These are phyloP conservation scores for Metarhizium anisopliae DNA, from an alignment of 2,329 filamentous ascomycete genomes.

Conservation along the genomic window DNA sequence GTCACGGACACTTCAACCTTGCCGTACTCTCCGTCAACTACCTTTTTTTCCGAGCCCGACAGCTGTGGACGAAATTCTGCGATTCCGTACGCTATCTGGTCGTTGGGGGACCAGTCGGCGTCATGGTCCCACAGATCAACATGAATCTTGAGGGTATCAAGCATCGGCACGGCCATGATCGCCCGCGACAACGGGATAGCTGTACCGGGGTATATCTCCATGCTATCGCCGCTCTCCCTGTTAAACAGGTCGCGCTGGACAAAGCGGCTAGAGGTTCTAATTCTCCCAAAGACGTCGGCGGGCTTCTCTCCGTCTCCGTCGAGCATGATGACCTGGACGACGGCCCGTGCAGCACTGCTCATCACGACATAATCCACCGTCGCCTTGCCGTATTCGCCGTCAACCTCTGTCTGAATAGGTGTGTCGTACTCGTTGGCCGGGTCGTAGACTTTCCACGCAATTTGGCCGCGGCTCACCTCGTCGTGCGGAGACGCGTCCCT, in stretches of 20 bases:
- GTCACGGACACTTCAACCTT: not conserved
- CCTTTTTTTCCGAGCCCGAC: not conserved
- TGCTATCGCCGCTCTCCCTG: not conserved
- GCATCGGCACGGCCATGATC: not conserved
- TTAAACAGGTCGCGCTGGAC: not conserved
- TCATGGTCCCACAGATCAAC: not conserved
- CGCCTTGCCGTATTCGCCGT: constrained; percentile 1
- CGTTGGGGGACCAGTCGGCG: not conserved
- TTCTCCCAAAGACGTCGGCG: constrained; percentile 2
- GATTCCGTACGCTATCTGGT: not conserved
- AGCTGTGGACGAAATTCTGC: not conserved
- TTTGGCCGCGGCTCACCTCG: not conserved
- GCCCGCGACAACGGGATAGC: not conserved
- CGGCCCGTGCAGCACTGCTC: not conserved
- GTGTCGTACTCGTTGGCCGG: not conserved
- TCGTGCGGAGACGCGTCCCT: not conserved
- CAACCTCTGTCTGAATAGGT: not conserved
- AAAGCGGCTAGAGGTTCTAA: not conserved
- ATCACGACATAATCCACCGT: constrained; percentile 5
- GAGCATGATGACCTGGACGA: constrained; percentile 2
- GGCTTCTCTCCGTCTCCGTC: constrained; percentile 6
- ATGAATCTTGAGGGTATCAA: not conserved
- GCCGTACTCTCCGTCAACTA: not conserved
- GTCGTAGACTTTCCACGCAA: not conserved
- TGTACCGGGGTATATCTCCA: not conserved